A percentile compares a stretch with the other conserved stretches of the same genome.
These are phyloP conservation scores for Mrakia blollopis DNA, from an alignment of 768 basidiomycete genomes.

Conservation along the genomic window DNA sequence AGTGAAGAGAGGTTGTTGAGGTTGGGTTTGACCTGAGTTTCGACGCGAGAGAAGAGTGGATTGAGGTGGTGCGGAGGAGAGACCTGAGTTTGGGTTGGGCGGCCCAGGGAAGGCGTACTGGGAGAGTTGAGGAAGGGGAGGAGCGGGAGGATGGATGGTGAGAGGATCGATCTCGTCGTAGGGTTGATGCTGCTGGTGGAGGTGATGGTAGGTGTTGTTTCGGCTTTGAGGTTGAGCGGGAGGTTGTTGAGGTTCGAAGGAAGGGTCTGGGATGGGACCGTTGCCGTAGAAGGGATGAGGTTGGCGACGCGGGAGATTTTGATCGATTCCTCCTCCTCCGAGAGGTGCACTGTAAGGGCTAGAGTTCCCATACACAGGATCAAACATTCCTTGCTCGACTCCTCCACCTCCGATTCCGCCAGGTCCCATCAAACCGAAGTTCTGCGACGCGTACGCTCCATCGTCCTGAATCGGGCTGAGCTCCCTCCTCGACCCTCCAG, in stretches of 20 bases:
- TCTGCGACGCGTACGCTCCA: neutral
- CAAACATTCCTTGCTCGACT: neutral
- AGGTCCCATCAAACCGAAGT: neutral
- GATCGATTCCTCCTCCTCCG: neutral
- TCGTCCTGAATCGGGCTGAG: slow-evolving; percentile 10
- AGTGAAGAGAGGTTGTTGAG: neutral
- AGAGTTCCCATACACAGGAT: neutral
- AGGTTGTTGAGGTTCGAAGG: neutral
- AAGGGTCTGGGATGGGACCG: slow-evolving; percentile 1
- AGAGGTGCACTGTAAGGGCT: neutral
- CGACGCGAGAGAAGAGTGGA: neutral
- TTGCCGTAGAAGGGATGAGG: neutral
- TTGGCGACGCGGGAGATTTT: neutral
- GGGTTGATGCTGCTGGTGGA: slow-evolving; percentile 8
- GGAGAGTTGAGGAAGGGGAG: neutral
- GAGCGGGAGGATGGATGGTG: neutral
- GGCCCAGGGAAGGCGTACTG: slow-evolving; percentile 8
- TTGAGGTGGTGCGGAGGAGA: neutral
- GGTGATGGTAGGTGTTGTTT: neutral
- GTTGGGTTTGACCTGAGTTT: neutral
- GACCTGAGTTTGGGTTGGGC: too few relatives aligned
- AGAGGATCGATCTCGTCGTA: slow-evolving; percentile 13
- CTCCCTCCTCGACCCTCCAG: neutral
- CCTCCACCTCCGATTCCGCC: neutral
- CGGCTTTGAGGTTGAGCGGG: neutral